Evolutionary conservation across 2,329 filamentous ascomycete species (phyloP).

Genomic region (Fonsecaea pedrosoi): DNA sequence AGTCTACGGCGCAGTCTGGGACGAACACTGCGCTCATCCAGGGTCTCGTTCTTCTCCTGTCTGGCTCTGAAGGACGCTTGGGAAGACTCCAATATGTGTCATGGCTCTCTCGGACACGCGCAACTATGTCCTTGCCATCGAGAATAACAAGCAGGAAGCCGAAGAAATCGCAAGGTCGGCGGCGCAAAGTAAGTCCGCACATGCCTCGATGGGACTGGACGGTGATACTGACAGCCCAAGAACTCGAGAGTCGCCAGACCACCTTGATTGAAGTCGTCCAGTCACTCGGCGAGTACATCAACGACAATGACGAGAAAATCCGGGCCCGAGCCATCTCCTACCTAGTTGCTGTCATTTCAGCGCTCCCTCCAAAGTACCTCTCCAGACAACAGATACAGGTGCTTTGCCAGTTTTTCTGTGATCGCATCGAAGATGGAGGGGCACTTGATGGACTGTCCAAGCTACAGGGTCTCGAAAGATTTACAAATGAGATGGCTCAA

Average conservation of each 20-base stretch:
- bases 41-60: not conserved
- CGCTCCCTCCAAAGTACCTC: conserved; percentile 61
- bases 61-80: not conserved
- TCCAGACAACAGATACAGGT: conserved; percentile 68
- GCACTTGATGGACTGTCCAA: conserved; percentile 65
- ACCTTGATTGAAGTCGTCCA: conserved; percentile 69
- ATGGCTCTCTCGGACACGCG: conserved; percentile 54
- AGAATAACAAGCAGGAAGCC: conserved; percentile 55
- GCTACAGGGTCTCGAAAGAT: conserved; percentile 65
- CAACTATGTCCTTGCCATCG: conserved; percentile 56
- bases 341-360: conserved; percentile 53
- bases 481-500: conserved; percentile 63
- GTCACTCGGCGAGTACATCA: conserved; percentile 70
- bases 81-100: conserved; percentile 31
- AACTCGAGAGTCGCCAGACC: conserved; percentile 64
- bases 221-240: conserved; percentile 46
- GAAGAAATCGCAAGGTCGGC: conserved; percentile 52
- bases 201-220: conserved; percentile 3
- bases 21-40: not conserved
- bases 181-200: conserved; percentile 49
- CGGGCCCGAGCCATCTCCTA: conserved; percentile 64
- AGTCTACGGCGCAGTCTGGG: not conserved
- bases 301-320: conserved; percentile 66
- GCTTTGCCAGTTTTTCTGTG: conserved; percentile 68
- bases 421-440: conserved; percentile 68